phyloP scores from a whole-genome alignment of 2,329 filamentous ascomycete species.

The Pseudogymnoascus sp. region DNA sequence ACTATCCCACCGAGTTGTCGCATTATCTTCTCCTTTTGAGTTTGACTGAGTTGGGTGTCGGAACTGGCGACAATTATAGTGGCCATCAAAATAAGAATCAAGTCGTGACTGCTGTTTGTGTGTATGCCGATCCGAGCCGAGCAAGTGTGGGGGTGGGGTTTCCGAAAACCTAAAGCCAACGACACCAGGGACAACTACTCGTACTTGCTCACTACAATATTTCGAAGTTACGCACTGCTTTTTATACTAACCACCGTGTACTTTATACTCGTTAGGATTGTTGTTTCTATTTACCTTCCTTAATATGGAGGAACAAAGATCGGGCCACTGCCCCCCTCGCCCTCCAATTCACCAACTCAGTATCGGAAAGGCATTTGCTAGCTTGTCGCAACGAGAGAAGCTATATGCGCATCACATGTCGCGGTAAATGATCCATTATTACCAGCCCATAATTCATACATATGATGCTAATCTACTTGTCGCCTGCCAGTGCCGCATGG shows the following conservation, averaged over 20 bases:
- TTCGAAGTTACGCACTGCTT: neutral
- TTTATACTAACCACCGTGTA: neutral
- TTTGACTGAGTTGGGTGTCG: neutral
- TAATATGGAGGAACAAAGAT: neutral
- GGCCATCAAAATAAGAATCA: too few relatives aligned
- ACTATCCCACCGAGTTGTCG: slow-evolving; percentile 11
- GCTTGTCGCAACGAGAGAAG: slow-evolving; percentile 46
- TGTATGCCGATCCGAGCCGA: neutral
- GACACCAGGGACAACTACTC: neutral
- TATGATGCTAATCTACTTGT: neutral
- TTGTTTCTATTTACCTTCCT: neutral
- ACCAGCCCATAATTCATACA: slow-evolving; percentile 5
- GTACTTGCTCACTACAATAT: neutral
- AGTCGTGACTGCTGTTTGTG: neutral
- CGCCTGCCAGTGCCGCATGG: slow-evolving; percentile 41
- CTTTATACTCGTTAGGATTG: neutral
- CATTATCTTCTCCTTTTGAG: slow-evolving; percentile 14
- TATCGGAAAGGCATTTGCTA: slow-evolving; percentile 39
- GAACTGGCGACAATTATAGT: too few relatives aligned
- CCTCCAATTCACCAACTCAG: slow-evolving; percentile 35
- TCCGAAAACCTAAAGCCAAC: neutral
- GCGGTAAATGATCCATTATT: slow-evolving; percentile 19
- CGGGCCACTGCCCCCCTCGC: neutral
- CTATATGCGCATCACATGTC: slow-evolving; percentile 56
- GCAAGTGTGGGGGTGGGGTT: neutral